Conservation (phyloP, 176 grass and related monocot genomes). For the Aegilops bicornis region DNA sequence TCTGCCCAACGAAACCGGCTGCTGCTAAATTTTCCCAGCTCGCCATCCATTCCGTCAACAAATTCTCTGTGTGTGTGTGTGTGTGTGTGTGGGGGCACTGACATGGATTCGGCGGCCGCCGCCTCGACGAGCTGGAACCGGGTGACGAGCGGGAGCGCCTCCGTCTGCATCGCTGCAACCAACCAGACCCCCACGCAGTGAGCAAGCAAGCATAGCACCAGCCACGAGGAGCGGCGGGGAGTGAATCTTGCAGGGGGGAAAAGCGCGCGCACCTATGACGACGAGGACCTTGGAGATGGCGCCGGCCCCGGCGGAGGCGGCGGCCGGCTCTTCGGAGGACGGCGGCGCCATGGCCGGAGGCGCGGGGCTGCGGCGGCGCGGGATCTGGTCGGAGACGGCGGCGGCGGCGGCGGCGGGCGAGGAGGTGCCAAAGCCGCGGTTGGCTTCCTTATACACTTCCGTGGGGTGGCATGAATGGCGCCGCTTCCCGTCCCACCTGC, state of each 20-base stretch:
- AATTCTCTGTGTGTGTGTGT: too few species aligned
- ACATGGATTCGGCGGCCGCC: constrained; percentile 42
- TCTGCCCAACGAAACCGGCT: not conserved
- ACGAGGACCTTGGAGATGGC: constrained; percentile 69
- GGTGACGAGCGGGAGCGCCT: constrained; percentile 72
- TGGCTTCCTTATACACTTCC: not conserved
- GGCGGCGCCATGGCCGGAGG: constrained; percentile 32
- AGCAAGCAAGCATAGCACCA: not conserved
- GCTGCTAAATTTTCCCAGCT: not conserved
- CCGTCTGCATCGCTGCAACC: constrained; percentile 77
- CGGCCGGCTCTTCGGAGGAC: constrained; percentile 1
- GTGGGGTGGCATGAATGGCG: not conserved
- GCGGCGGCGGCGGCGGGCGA: not conserved
- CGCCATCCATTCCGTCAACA: not conserved
- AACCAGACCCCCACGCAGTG: not conserved
- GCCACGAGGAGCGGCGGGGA: not conserved
- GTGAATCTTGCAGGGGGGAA: not conserved
- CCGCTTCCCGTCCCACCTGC: not conserved
- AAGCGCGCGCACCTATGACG: constrained; percentile 51
- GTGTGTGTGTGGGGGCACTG: too few species aligned
- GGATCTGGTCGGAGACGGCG: not conserved
- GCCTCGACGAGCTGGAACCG: constrained; percentile 65
- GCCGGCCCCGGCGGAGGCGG: not conserved
- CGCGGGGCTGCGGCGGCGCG: not conserved
- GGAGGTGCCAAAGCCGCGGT: not conserved